Conservation (phyloP, 495 filamentous ascomycete species). For the Cladorrhinum samala region DNA sequence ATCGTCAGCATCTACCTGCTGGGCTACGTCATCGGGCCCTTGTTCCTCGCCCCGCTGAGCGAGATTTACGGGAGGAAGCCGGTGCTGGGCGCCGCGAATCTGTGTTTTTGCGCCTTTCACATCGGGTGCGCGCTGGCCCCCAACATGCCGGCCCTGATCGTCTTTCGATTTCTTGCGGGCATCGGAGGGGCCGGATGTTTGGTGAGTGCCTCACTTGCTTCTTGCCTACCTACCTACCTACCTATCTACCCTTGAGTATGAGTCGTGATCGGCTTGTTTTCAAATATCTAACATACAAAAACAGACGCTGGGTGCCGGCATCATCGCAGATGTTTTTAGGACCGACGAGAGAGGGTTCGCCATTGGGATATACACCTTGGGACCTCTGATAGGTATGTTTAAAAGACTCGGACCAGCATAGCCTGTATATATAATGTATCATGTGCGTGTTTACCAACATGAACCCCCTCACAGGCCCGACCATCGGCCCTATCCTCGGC, state of each 20-base stretch:
- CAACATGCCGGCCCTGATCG: conserved; percentile 50
- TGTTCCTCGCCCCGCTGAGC: conserved; percentile 60
- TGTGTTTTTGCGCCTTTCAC: conserved; percentile 64
- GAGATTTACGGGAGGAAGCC: conserved; percentile 67
- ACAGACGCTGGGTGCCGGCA: conserved; percentile 47
- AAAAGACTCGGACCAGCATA: neutral
- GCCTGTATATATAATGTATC: no score
- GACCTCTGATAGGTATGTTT: conserved; percentile 39
- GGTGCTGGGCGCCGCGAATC: conserved; percentile 55
- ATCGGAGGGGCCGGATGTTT: conserved; percentile 28
- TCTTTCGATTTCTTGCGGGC: conserved; percentile 61
- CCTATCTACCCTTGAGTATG: no score
- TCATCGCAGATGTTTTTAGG: conserved; percentile 54
- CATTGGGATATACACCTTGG: conserved; percentile 45
- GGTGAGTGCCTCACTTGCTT: conserved; percentile 8
- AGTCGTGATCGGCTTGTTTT: no score
- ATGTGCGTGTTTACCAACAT: no score
- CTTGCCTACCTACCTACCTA: no score
- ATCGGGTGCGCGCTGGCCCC: conserved; percentile 64
- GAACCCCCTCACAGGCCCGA: conserved; percentile 30
- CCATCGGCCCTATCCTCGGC: conserved; percentile 48
- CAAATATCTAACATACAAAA: no score
- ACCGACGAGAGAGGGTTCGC: conserved; percentile 51
- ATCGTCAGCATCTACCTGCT: conserved; percentile 42
- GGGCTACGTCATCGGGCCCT: conserved; percentile 38